Base-by-base conservation (phyloP, 495 filamentous ascomycete species). In the Xanthoparmelia taractica region DNA sequence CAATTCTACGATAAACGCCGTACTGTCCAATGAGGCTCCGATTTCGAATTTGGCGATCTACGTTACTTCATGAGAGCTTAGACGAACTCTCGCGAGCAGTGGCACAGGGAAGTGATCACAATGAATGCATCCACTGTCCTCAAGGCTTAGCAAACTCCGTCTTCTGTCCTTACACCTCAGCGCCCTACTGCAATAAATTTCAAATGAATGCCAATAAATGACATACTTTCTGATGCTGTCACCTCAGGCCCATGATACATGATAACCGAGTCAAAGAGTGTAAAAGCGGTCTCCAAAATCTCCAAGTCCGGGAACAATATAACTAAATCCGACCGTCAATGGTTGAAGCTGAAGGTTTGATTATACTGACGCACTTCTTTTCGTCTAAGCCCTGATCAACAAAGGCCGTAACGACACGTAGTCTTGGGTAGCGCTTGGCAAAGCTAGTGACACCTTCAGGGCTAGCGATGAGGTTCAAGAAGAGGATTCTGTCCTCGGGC, bases 211-310 rank as follows among this genome's bases (percentile, higher is more conserved):
- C 33, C 58, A 15, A 25, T n/a, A 18, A 10, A 13, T 25, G 20
- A 48, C 23, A 25, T 36, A 36, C 29, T 25, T 15, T 60, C 17
- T 25, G 13, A n/a, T 47, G 40, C 17, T 36, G 58, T 15, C 12
- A 33, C 8, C 41, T 11, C n/a, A 25, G 11, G 25, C 63, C 13
- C 25, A 15, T 29, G 31, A 15, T 29, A 31, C 38, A 63, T 29
- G 59, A 36, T 27, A 27, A 3, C 41, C 10, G 33, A 43, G n/a
- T 70, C 76, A 98, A 72, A 96, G 83, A 40, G 94, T 97, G 72
- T 97, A 98, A 72, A 92, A 98, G 68, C 94, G 81, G 71, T 98
- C 94, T 45, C 94, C 94, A 73, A 98, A 98, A 73, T 98, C 94
- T 55, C 94, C 94, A 20, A 98, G 81, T 7, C 94, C 94, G 31